Conservation (phyloP, 2,329 filamentous ascomycete species). For the Cordyceps cicadae region DNA sequence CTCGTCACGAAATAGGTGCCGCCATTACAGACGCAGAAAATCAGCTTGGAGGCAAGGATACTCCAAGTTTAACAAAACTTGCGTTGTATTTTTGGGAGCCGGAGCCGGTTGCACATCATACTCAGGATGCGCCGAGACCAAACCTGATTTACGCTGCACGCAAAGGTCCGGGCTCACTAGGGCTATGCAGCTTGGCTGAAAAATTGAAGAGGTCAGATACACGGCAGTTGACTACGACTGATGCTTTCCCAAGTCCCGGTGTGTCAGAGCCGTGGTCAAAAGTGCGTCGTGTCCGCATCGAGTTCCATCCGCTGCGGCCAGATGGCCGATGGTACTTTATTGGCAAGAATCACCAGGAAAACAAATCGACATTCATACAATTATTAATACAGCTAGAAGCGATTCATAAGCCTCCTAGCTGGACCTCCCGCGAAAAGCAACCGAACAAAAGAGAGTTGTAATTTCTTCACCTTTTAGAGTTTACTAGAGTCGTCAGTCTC, state of each 20-base stretch:
- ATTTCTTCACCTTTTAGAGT: too few relatives aligned
- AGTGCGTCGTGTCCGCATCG: slow-evolving; percentile 17
- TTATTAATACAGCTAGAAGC: too few relatives aligned
- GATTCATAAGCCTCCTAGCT: too few relatives aligned
- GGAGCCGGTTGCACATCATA: background rate
- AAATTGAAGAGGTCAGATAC: slow-evolving; percentile 16
- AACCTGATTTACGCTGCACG: slow-evolving; percentile 15
- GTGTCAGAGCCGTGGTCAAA: slow-evolving; percentile 13
- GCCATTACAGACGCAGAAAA: slow-evolving; percentile 12
- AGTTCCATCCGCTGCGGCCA: background rate
- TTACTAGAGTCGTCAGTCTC: too few relatives aligned
- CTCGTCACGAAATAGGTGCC: slow-evolving; percentile 19
- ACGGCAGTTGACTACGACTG: slow-evolving; percentile 16
- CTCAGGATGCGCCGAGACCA: slow-evolving; percentile 13
- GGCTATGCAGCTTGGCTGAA: slow-evolving; percentile 15
- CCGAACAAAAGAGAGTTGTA: too few relatives aligned
- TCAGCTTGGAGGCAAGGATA: slow-evolving; percentile 5
- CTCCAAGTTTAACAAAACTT: slow-evolving; percentile 14
- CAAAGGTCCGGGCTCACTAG: slow-evolving; percentile 17
- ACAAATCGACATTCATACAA: too few relatives aligned
- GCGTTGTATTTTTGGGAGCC: slow-evolving; percentile 14
- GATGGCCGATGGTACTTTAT: slow-evolving; percentile 16
- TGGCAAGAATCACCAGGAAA: slow-evolving; percentile 2
- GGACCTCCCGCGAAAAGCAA: too few relatives aligned
- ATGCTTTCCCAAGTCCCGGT: slow-evolving; percentile 11